Evolutionary conservation across 371 early-diverging fungal genomes (phyloP).

Genomic region (Funneliformis caledonium): DNA sequence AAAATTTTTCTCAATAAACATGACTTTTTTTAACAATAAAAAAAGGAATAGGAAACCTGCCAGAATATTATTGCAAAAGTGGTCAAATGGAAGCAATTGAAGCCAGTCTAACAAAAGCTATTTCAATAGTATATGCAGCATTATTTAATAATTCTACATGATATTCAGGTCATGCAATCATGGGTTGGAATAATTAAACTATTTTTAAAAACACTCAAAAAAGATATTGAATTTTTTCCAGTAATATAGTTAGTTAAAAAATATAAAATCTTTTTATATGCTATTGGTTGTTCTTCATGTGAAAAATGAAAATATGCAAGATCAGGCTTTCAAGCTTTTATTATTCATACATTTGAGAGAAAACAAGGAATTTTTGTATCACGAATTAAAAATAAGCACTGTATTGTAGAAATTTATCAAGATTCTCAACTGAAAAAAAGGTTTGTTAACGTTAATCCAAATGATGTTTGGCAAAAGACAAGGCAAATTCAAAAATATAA

Average conservation of each 20-base stretch:
- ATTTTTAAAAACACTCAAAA: background rate
- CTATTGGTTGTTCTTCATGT: background rate
- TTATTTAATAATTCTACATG: too few species aligned
- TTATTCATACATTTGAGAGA: background rate
- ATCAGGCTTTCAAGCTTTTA: background rate
- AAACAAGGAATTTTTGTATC: conserved; percentile 12
- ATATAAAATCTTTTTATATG: conserved; percentile 4
- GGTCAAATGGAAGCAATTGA: too few species aligned
- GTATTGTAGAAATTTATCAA: conserved; percentile 9
- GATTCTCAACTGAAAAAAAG: background rate
- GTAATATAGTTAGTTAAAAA: background rate
- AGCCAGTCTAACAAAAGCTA: too few species aligned
- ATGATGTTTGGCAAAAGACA: conserved; percentile 8
- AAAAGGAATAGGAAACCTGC: too few species aligned
- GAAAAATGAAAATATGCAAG: background rate
- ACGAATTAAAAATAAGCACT: background rate
- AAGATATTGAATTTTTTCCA: background rate
- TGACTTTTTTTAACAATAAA: too few species aligned
- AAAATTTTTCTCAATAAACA: too few species aligned
- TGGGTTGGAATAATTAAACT: too few species aligned
- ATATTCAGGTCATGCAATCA: too few species aligned
- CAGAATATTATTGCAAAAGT: too few species aligned
- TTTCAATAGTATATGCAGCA: too few species aligned
- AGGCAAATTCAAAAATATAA: background rate
- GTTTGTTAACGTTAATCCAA: background rate